These are phyloP conservation scores for Mucor irregularis DNA, from an alignment of 371 early-diverging fungal genomes.

Conservation along the genomic window DNA sequence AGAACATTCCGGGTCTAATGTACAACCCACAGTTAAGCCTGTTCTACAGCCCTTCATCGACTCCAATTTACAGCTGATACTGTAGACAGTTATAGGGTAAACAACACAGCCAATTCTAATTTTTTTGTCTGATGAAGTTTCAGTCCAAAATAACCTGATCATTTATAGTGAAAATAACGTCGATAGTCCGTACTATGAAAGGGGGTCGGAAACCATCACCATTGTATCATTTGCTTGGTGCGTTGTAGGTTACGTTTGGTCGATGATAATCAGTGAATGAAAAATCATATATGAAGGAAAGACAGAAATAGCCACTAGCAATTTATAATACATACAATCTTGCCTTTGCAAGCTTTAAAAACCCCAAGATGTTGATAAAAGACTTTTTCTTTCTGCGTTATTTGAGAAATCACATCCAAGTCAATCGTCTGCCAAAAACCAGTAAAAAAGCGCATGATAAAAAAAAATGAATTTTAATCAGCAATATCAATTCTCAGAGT, in stretches of 20 bases:
- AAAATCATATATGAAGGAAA: slow-evolving; percentile 18
- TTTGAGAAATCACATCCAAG: slow-evolving; percentile 16
- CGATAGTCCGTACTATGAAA: slow-evolving; percentile 15
- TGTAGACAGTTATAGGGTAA: slow-evolving; percentile 19
- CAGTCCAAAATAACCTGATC: slow-evolving; percentile 14
- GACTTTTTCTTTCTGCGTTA: slow-evolving; percentile 21
- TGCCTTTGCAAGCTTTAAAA: slow-evolving; percentile 17
- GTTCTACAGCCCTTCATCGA: too few species aligned
- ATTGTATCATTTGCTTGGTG: slow-evolving; percentile 9
- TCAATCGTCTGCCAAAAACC: too few species aligned
- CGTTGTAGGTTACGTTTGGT: slow-evolving; percentile 12
- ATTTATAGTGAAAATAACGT: slow-evolving; percentile 12
- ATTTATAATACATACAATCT: slow-evolving; percentile 12
- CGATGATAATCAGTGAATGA: slow-evolving; percentile 15
- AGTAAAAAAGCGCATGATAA: too few species aligned
- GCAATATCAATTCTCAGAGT: slow-evolving; percentile 15
- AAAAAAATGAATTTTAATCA: too few species aligned
- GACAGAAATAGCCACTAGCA: slow-evolving; percentile 20
- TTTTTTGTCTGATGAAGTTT: slow-evolving; percentile 15
- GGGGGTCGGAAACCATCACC: slow-evolving; percentile 8
- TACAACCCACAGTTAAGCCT: too few species aligned
- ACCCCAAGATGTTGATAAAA: slow-evolving; percentile 19
- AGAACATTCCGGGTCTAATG: slow-evolving; percentile 17
- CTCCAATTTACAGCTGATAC: too few species aligned
- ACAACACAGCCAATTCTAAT: slow-evolving; percentile 15